Evolutionary conservation across 441 rosid species (phyloP), one percentile per base, ranked within the genome.

Genomic region (Corymbia citriodora): DNA sequence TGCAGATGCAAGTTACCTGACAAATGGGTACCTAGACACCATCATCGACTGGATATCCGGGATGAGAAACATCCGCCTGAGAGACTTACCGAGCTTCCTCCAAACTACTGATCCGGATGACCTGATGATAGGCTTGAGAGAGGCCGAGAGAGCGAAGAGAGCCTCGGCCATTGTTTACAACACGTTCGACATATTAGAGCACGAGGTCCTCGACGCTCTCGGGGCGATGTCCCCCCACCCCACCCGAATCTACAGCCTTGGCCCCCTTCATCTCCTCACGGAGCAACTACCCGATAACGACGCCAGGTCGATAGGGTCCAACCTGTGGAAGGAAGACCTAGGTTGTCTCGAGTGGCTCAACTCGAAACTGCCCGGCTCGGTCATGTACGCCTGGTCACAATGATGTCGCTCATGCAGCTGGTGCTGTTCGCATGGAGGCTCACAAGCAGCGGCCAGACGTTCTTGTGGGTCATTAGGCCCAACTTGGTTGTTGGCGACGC

Each of bases 401-500:
- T 90, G 54, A 87, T 90, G 52, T 53, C 91, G 16, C n/a, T 87
- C 4, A 70, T n/a, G 40, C 91, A 90, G 52, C 87, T 87, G 40
- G 13, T 70, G 55, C 89, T 87, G 89, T 90, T 87, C n/a, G 91
- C 91, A 18, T 90, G 89, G 89, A 89, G 91, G 17, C 91, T 90
- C 14, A 87, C 91, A 21, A 87, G 72, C 27, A 90, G 91, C 25
- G 74, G 87, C 72, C 89, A 70, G 18, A 70, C 87, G 4, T 90
- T 90, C 87, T 48, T 90, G 87, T 87, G 91, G 91, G 89, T 90
- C 83, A 87, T 90, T 53, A 55, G 91, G 49, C 89, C 91, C 12
- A 59, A 90, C 89, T 74, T 90, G 18, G 91, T 90, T 17, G 87
- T 53, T 4, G 91, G 91, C 2, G 57, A 90, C 52, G 27, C 36